A percentile compares a stretch with the other conserved stretches of the same genome.
phyloP scores from a whole-genome alignment of 148 eudicot species.

The Vaccinium macrocarpon region DNA sequence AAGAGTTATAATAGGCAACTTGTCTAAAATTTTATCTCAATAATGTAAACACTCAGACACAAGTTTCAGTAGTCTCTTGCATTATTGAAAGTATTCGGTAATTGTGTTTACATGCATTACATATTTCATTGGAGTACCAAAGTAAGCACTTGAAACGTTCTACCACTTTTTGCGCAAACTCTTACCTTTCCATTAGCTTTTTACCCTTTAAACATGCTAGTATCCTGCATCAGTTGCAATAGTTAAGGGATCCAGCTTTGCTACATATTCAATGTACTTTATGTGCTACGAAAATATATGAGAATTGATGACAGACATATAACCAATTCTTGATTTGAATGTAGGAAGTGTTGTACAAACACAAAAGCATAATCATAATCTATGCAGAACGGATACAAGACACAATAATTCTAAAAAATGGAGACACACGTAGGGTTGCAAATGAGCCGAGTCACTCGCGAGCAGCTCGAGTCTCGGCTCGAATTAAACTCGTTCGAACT shows the following conservation, averaged over 20 bases:
- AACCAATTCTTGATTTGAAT: not conserved
- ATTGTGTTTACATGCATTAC: not conserved
- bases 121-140: not conserved
- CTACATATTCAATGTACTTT: not conserved
- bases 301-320: not conserved
- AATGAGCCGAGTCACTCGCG: too few relatives aligned
- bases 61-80: not conserved
- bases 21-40: not conserved
- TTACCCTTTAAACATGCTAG: not conserved
- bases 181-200: not conserved
- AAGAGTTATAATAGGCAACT: not conserved
- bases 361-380: not conserved
- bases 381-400: not conserved
- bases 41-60: not conserved
- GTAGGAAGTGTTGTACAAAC: not conserved
- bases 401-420: not conserved
- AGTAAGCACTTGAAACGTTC: not conserved
- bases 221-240: not conserved
- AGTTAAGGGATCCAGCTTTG: not conserved
- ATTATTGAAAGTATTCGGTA: not conserved
- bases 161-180: not conserved
- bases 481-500: too few relatives aligned
- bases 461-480: too few relatives aligned
- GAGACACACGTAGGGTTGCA: not conserved
- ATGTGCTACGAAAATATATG: not conserved